Evolutionary conservation across 2,329 filamentous ascomycete species (phyloP), one percentile per base, ranked within the genome.

Genomic region (Cercospora janseana): DNA sequence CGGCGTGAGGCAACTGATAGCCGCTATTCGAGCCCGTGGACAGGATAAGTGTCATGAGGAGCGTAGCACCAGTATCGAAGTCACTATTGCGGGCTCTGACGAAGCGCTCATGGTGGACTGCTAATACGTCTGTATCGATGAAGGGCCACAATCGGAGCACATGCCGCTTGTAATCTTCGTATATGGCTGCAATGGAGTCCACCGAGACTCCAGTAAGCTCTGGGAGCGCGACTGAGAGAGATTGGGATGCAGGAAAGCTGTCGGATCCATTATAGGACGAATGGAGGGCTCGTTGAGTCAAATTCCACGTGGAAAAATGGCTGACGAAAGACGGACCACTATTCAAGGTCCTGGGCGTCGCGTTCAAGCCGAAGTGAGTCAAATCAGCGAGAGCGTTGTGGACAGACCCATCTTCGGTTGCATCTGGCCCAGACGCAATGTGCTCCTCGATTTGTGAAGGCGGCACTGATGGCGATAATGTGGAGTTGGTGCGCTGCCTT

Each of bases 331-430:
- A 37, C 9, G 20, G 34, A 37, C 4, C 16, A 20, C 34, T 20
- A 9, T 12, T 29, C 40, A 27, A 24, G 20, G 27, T 24, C 13
- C 40, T 34, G n/a, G 31, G 43, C 29, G 31, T 46, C 15, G 31
- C 31, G 13, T 46, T 46, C 15, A 46, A 21, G 18, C 27, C 43
- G 29, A 46, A 46, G 21, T 46, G 43, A 10, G 27, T 32, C 13
- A 46, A 32, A n/a, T 46, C 43, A 10, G 28, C 31, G 27, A 46
- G 31, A 16, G 43, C 43, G 23, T 20, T 35, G 23, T 35, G 31
- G 9, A 38, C 31, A 7, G 43, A 46, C 10, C n/a, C 12, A 7
- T 32, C n/a, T 6, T 23, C 43, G 12, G 10, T 23, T n/a, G 34
- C 34, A 4, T 37, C n/a, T 2, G 20, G 34, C 15, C 16, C 34